phyloP scores from a whole-genome alignment of 257 asterid species.

The Agastache rugosa region DNA sequence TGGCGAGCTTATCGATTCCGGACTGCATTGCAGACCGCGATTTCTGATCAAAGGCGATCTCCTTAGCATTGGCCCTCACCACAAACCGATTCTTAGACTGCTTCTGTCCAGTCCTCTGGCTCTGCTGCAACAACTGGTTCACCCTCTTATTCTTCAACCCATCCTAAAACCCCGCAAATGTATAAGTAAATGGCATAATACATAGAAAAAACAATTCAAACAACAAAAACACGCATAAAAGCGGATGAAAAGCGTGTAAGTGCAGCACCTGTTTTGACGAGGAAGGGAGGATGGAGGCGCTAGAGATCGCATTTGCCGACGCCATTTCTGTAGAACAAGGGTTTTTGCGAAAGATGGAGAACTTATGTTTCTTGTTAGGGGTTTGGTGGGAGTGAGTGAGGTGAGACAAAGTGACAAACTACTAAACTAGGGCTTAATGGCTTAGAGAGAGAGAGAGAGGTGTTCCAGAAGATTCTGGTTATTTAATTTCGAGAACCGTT shows the following conservation, averaged over 20 bases:
- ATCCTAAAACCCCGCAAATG: conserved; percentile 43
- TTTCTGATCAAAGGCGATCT: conserved; percentile 90
- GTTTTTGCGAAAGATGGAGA: conserved; percentile 30
- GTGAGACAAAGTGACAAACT: conserved; percentile 23
- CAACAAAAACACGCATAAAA: conserved; percentile 21
- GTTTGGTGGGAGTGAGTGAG: conserved; percentile 32
- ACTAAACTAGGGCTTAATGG: conserved; percentile 45
- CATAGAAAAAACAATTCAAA: neutral
- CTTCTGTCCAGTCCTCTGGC: conserved; percentile 59
- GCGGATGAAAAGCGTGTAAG: neutral
- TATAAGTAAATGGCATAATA: too few relatives aligned
- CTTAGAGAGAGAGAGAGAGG: conserved; percentile 21
- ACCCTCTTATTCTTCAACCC: conserved; percentile 60
- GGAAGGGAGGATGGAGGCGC: conserved; percentile 67
- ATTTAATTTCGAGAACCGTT: conserved; percentile 8
- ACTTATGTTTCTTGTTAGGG: neutral
- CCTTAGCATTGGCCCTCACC: conserved; percentile 88
- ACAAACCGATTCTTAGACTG: conserved; percentile 66
- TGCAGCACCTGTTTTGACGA: conserved; percentile 57
- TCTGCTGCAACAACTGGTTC: conserved; percentile 72
- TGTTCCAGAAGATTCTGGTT: conserved; percentile 42
- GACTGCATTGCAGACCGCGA: conserved; percentile 88
- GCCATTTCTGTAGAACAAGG: conserved; percentile 56
- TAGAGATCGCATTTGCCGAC: conserved; percentile 75
- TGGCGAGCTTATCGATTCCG: conserved; percentile 92